These are phyloP conservation scores for Poa annua DNA, from an alignment of 176 grass and related monocot genomes.

Conservation along the genomic window DNA sequence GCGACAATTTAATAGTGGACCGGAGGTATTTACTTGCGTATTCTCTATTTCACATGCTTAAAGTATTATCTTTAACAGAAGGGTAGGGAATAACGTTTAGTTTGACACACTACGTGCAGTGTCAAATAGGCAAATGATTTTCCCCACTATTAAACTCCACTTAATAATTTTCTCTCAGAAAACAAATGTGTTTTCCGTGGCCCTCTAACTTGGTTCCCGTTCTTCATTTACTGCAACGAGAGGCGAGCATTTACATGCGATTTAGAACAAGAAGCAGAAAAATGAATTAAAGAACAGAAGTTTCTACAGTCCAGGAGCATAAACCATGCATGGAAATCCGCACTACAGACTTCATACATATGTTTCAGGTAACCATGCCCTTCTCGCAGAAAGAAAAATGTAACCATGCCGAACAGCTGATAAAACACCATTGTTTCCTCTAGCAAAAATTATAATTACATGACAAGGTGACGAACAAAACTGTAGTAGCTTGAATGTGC, in stretches of 20 bases:
- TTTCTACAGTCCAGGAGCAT: neutral
- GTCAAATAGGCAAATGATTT: neutral
- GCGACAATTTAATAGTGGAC: too few species aligned
- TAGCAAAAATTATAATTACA: neutral
- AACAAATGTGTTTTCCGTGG: neutral
- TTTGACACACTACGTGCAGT: neutral
- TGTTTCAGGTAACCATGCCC: neutral
- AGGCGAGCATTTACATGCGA: neutral
- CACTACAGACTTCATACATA: too few species aligned
- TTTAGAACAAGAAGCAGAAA: neutral
- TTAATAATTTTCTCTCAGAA: neutral
- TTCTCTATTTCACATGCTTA: neutral
- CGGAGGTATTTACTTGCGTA: too few species aligned
- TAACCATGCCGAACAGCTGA: neutral
- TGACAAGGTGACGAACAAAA: neutral
- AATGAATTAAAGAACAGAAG: neutral
- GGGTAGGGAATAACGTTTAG: neutral
- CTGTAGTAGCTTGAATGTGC: slow-evolving; percentile 13
- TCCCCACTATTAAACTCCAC: neutral
- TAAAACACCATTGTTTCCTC: neutral
- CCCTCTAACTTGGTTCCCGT: neutral
- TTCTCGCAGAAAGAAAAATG: neutral
- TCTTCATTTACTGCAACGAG: too few species aligned
- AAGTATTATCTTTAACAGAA: neutral
- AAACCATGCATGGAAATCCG: too few species aligned